These are phyloP conservation scores for Podila minutissima DNA, from an alignment of 192 early-diverging fungal species.

Conservation along the genomic window DNA sequence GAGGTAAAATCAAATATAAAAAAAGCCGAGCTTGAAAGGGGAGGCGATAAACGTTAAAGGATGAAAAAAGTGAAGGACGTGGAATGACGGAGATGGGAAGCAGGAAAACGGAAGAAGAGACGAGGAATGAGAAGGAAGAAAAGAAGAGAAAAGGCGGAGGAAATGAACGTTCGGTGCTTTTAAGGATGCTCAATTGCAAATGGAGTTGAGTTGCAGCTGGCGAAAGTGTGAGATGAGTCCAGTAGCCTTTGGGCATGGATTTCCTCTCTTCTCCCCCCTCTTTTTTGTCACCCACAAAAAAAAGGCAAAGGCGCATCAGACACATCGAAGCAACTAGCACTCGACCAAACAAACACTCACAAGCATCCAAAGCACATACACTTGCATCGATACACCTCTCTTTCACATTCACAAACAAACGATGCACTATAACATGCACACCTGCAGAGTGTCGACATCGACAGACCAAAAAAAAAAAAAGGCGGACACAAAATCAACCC, in stretches of 20 bases:
- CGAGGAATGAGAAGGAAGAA: neutral
- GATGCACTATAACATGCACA: no score
- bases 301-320: no score
- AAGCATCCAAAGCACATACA: neutral
- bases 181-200: neutral
- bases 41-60: neutral
- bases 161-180: neutral
- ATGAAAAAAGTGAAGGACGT: neutral
- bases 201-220: no score
- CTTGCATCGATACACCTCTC: neutral
- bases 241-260: neutral
- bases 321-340: no score
- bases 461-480: no score
- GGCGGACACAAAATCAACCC: no score
- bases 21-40: neutral
- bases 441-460: no score
- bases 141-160: constrained; percentile 5
- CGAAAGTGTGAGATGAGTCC: neutral
- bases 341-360: neutral
- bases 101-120: neutral
- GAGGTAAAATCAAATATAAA: neutral
- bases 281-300: constrained; percentile 1
- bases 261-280: neutral
- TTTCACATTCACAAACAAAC: no score
- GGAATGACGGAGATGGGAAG: neutral